phyloP scores from a whole-genome alignment of 2,329 filamentous ascomycete genomes.

The Sordariomycetes sp. region DNA sequence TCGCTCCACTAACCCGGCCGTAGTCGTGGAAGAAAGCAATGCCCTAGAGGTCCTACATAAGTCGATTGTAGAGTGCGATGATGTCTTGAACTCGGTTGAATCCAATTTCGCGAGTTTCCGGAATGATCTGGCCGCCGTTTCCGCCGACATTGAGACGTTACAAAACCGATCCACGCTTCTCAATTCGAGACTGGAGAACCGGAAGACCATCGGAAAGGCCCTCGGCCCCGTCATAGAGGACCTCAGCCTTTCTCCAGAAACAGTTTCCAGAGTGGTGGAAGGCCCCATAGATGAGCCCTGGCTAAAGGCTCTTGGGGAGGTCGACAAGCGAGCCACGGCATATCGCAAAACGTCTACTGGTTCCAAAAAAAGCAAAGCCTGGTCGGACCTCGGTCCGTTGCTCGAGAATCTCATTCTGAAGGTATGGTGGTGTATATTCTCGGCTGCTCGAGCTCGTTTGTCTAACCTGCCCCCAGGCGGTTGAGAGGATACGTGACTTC shows the following conservation, averaged over 20 bases:
- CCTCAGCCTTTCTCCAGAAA: conserved; percentile 72
- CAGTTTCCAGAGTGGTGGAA: conserved; percentile 78
- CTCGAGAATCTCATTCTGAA: conserved; percentile 77
- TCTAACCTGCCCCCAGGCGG: conserved; percentile 44
- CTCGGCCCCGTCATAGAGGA: conserved; percentile 86
- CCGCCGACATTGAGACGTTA: conserved; percentile 87
- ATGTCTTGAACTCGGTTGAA: conserved; percentile 87
- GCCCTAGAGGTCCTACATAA: conserved; percentile 85
- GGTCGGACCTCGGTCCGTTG: conserved; percentile 75
- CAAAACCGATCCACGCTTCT: conserved; percentile 77
- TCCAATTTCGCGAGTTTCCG: conserved; percentile 87
- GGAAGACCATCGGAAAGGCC: conserved; percentile 79
- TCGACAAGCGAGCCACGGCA: conserved; percentile 66
- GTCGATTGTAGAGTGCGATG: conserved; percentile 84
- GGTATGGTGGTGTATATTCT: conserved; percentile 27
- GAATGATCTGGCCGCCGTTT: conserved; percentile 83
- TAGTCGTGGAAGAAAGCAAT: conserved; percentile 69
- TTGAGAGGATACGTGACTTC: conserved; percentile 89
- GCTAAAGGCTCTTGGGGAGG: conserved; percentile 70
- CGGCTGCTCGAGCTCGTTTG: conserved; percentile 5
- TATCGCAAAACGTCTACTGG: conserved; percentile 59
- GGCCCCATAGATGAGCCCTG: conserved; percentile 85
- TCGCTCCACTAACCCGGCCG: background rate
- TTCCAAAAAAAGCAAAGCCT: conserved; percentile 57
- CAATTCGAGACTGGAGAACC: conserved; percentile 77